Evolutionary conservation across 2,329 filamentous ascomycete genomes (phyloP).

Genomic region (Epichloe sylvatica): DNA sequence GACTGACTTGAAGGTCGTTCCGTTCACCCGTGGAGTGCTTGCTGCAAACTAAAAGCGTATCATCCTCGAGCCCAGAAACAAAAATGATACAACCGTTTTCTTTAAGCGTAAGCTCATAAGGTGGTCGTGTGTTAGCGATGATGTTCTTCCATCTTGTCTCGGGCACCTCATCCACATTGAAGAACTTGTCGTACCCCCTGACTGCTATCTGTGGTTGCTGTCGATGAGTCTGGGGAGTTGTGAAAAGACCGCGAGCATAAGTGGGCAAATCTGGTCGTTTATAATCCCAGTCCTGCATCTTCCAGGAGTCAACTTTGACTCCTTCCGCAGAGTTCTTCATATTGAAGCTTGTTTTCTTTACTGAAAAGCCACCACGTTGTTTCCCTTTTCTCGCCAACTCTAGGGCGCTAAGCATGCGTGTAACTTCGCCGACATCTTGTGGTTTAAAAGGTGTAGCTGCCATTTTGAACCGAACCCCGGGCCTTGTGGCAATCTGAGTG

Average conservation of each 20-base stretch:
- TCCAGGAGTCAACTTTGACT: conserved; percentile 76
- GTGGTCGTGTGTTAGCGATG: conserved; percentile 58
- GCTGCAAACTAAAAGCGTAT: conserved; percentile 86
- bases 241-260: conserved; percentile 89
- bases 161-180: conserved; percentile 74
- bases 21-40: conserved; percentile 88
- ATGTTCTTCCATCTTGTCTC: conserved; percentile 78
- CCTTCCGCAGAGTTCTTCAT: conserved; percentile 49
- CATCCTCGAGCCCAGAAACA: conserved; percentile 80
- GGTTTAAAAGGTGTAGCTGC: conserved; percentile 40
- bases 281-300: conserved; percentile 91
- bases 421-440: conserved; percentile 57
- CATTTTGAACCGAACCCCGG: conserved; percentile 10
- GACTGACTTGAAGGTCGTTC: conserved; percentile 57
- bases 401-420: conserved; percentile 50
- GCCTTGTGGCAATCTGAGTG: not conserved
- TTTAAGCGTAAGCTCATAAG: conserved; percentile 92
- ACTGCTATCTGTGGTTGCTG: conserved; percentile 65
- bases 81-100: conserved; percentile 99
- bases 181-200: conserved; percentile 99
- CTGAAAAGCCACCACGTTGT: conserved; percentile 48
- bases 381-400: conserved; percentile 42
- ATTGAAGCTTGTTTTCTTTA: conserved; percentile 67
- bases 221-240: conserved; percentile 48
- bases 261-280: conserved; percentile 76